Percentiles rank a stretch among this genome's conserved stretches.
Evolutionary conservation across 768 basidiomycete species (phyloP).

Genomic region (Leucocoprinus birnbaumii): DNA sequence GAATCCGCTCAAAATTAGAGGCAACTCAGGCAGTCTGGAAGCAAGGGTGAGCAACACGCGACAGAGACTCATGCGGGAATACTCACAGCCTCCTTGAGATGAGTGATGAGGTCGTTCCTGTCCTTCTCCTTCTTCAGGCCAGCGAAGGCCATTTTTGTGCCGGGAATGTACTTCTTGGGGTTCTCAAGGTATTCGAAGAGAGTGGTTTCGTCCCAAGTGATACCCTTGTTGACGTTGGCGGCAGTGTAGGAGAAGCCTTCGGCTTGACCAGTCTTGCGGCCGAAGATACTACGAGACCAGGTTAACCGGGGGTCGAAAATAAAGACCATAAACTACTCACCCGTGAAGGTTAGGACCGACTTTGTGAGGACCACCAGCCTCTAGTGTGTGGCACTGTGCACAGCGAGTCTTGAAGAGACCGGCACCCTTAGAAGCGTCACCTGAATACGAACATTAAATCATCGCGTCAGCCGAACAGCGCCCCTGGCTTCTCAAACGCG

Average conservation of each 20-base stretch:
- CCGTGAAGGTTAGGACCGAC: constrained; percentile 97
- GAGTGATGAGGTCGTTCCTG: constrained; percentile 89
- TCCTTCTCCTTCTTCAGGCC: constrained; percentile 99
- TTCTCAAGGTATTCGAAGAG: constrained; percentile 95
- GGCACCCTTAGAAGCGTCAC: constrained; percentile 90
- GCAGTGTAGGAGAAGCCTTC: constrained; percentile 90
- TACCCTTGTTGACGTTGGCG: constrained; percentile 93
- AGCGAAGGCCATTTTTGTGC: constrained; percentile 98
- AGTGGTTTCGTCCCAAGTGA: constrained; percentile 84
- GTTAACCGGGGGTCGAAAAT: background rate
- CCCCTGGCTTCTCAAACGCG: background rate
- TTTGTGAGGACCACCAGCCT: constrained; percentile 73
- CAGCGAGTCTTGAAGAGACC: constrained; percentile 95
- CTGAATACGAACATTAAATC: constrained; percentile 26
- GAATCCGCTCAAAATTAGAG: background rate
- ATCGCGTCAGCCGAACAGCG: background rate
- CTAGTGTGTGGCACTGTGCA: constrained; percentile 91
- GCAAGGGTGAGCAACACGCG: background rate
- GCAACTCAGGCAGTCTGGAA: constrained; percentile 21
- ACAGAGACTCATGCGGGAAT: constrained; percentile 10
- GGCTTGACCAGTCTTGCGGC: constrained; percentile 83
- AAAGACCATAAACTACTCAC: constrained; percentile 37
- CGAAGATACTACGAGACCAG: constrained; percentile 56
- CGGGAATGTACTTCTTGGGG: constrained; percentile 98
- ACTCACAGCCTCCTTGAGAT: constrained; percentile 71